Percentiles rank a stretch among this genome's conserved stretches.
These are phyloP conservation scores for Lipomyces oligophaga DNA, from an alignment of 805 yeast genomes.

Conservation along the genomic window DNA sequence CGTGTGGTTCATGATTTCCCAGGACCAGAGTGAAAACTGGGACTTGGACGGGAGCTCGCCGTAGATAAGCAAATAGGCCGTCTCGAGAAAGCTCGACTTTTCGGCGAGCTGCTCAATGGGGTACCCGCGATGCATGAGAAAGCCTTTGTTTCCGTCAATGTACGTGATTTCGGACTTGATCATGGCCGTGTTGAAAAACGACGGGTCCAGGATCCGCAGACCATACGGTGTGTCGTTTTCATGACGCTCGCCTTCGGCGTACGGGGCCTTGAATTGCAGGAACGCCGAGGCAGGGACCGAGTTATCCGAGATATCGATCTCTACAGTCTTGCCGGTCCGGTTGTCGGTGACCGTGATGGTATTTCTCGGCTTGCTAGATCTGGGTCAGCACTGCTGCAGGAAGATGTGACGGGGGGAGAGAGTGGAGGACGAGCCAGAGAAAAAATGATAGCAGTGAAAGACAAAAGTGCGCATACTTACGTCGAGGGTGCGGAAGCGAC, in stretches of 20 bases:
- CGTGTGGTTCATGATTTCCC: constrained; percentile 28
- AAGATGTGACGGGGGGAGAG: not conserved
- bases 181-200: constrained; percentile 28
- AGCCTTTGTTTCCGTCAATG: constrained; percentile 28
- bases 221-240: constrained; percentile 28
- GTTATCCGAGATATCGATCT: constrained; percentile 21
- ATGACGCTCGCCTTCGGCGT: constrained; percentile 14
- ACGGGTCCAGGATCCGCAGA: constrained; percentile 25
- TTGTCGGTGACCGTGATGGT: constrained; percentile 27
- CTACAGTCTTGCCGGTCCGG: constrained; percentile 27
- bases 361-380: constrained; percentile 10
- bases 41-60: constrained; percentile 25
- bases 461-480: too few relatives aligned
- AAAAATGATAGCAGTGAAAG: too few relatives aligned
- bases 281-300: constrained; percentile 27
- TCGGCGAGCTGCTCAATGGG: constrained; percentile 29
- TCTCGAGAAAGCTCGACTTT: constrained; percentile 24
- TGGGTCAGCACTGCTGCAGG: not conserved
- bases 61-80: constrained; percentile 27
- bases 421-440: not conserved
- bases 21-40: constrained; percentile 16
- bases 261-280: constrained; percentile 24
- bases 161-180: constrained; percentile 26
- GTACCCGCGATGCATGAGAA: constrained; percentile 27
- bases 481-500: too few relatives aligned